These are phyloP conservation scores for Chaetoscypha palmicola DNA, from an alignment of 2,329 filamentous ascomycete species.

Conservation along the genomic window DNA sequence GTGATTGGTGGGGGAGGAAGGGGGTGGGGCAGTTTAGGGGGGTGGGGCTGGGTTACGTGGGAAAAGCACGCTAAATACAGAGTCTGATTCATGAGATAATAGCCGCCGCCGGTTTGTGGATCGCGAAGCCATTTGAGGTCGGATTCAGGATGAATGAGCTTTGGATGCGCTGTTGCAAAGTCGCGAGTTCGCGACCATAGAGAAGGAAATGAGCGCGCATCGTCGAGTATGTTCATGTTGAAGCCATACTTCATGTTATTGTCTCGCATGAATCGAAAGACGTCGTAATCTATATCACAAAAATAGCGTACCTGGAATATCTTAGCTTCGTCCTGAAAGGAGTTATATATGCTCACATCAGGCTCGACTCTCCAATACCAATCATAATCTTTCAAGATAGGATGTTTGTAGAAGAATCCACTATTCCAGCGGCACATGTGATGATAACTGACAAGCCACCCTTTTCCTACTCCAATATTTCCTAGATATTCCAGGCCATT, in stretches of 20 bases:
- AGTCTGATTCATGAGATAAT: too few relatives aligned
- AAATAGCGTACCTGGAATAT: conserved; percentile 43
- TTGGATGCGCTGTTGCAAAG: conserved; percentile 79
- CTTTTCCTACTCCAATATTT: conserved; percentile 91
- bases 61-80: too few relatives aligned
- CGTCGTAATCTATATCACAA: conserved; percentile 68
- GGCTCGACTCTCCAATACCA: conserved; percentile 58
- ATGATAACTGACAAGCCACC: conserved; percentile 89
- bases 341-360: conserved; percentile 38
- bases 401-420: conserved; percentile 74
- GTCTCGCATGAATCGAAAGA: conserved; percentile 81
- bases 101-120: conserved; percentile 68
- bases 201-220: conserved; percentile 83
- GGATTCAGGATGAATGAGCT: conserved; percentile 76
- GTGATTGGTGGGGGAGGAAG: too few relatives aligned
- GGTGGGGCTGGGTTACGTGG: too few relatives aligned
- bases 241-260: conserved; percentile 73
- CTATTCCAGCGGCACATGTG: conserved; percentile 98
- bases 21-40: too few relatives aligned
- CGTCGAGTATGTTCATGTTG: conserved; percentile 87
- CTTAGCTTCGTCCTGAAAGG: conserved; percentile 8
- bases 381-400: conserved; percentile 54
- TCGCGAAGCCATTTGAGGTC: conserved; percentile 84
- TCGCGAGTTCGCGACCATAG: conserved; percentile 90
- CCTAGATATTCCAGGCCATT: conserved; percentile 88